Evolutionary conservation across 192 early-diverging fungal species (phyloP), one percentile per base, ranked within the genome.

Genomic region (Piromyces sp.): DNA sequence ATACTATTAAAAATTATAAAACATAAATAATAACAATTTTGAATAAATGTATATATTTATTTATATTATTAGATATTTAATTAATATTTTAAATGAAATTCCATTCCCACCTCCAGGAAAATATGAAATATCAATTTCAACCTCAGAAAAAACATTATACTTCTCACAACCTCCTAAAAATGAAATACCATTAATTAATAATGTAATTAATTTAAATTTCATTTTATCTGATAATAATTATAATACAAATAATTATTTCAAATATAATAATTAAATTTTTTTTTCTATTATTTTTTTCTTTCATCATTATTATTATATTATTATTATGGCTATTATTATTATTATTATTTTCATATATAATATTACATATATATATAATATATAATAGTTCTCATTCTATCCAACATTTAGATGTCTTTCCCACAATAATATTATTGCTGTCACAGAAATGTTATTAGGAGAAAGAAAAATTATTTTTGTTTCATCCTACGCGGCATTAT

Each of bases 71-170:
- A 93, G 93, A 80, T 90, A 87, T 78, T 85, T 94, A 16, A 81
- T 87, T 26, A 94, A 95, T 82, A 82, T 95, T 30, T 87, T 95
- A 19, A 86, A 90, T 80, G 93, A 95, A 81, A 85, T 95, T 16
- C 92, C 90, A 40, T 79, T 94, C 29, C 94, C 94, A n/a, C 94
- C 94, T 15, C 92, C 92, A 40, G 94, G 94, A 17, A 92, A 92
- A 81, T 87, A 93, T 30, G 94, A 95, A 83, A 86, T 95, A 13
- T 89, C 89, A 22, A 87, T 95, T n/a, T 86, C 87, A 9, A 86
- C 95, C 82, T 90, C 92, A 29, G 84, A 90, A 58, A 82, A 87
- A 80, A 80, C 87, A 15, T 85, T 95, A 13, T 95, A 88, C 83
- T 87, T 88, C 30, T 90, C 92, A 13, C 81, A 94, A 82, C 94